phyloP scores from a whole-genome alignment of 148 eudicot genomes.

The Chenopodium berlandieri region DNA sequence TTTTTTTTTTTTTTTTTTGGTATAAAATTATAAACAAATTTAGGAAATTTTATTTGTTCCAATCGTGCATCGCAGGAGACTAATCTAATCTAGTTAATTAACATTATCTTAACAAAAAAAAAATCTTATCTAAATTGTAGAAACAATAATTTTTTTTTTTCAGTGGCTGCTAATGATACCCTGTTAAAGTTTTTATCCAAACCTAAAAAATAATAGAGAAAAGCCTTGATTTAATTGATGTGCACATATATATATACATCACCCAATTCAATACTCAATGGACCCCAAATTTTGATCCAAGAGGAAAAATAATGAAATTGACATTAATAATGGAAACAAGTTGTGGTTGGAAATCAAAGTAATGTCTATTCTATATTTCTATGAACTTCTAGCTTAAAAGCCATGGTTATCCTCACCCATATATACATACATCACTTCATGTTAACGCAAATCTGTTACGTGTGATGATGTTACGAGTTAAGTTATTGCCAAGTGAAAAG shows the following conservation, averaged over 20 bases:
- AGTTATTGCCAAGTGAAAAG: no score
- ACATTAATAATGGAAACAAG: not conserved
- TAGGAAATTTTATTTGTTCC: no score
- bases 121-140: no score
- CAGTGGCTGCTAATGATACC: not conserved
- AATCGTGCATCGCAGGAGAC: no score
- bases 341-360: not conserved
- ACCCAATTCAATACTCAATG: not conserved
- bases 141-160: not conserved
- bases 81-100: no score
- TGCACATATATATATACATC: not conserved
- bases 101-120: no score
- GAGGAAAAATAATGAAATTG: not conserved
- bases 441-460: no score
- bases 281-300: not conserved
- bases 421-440: no score
- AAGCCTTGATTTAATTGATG: conserved; percentile 2
- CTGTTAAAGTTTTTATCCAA: not conserved
- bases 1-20: no score
- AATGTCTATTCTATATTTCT: not conserved
- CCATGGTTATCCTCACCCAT: no score
- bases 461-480: no score
- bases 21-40: no score
- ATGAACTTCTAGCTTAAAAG: not conserved
- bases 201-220: not conserved